Conservation (phyloP, 768 basidiomycete genomes). For the Mrakia frigida region DNA sequence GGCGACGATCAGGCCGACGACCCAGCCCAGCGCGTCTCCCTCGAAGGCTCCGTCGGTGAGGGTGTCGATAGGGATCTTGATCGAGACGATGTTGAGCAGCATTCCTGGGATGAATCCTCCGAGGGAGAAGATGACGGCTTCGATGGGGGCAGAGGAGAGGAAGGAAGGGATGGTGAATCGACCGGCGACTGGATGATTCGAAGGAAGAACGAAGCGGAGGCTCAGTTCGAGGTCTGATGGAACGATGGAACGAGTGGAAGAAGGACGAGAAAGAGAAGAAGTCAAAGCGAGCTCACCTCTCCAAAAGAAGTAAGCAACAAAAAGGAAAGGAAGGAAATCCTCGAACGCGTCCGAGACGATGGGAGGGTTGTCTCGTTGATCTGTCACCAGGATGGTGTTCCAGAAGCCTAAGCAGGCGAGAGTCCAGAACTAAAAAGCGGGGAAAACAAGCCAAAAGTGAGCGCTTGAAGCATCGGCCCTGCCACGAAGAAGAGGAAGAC, state of each 20-base stretch:
- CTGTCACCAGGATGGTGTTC: slow-evolving; percentile 75
- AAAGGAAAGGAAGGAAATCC: slow-evolving; percentile 70
- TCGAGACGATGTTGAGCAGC: slow-evolving; percentile 64
- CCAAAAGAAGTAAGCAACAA: slow-evolving; percentile 76
- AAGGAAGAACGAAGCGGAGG: background rate
- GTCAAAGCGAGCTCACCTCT: slow-evolving; percentile 41
- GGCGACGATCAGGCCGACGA: slow-evolving; percentile 64
- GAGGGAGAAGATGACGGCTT: slow-evolving; percentile 67
- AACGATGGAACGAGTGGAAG: no score
- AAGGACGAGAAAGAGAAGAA: background rate
- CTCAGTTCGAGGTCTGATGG: no score
- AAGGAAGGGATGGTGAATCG: slow-evolving; percentile 71
- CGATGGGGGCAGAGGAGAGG: slow-evolving; percentile 57
- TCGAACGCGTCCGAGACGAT: slow-evolving; percentile 66
- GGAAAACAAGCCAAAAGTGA: background rate
- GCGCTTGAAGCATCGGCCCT: no score
- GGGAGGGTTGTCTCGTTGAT: slow-evolving; percentile 63
- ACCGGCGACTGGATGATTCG: slow-evolving; percentile 51
- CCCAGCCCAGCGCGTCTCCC: slow-evolving; percentile 62
- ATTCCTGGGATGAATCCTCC: slow-evolving; percentile 73
- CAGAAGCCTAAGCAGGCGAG: slow-evolving; percentile 54
- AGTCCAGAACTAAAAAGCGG: slow-evolving; percentile 29
- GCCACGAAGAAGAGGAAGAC: no score
- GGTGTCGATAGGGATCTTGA: slow-evolving; percentile 68
- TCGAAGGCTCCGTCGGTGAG: slow-evolving; percentile 65